Evolutionary conservation across 140 eudicot species (phyloP).

Genomic region (Flaveria floridana): DNA sequence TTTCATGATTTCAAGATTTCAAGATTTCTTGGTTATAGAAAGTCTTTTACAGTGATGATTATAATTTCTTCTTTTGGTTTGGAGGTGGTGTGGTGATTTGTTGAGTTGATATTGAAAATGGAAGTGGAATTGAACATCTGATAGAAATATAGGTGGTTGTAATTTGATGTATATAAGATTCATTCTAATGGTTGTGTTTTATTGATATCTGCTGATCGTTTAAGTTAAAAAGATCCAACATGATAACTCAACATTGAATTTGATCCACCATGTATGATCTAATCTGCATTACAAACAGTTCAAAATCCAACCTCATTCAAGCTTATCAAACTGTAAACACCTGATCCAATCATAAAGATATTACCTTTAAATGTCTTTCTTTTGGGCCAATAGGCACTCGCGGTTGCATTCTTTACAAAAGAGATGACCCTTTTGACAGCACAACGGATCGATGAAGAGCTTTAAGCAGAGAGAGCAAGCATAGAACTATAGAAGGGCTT

Average conservation of each 20-base stretch:
- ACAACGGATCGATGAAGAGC: constrained; percentile 76
- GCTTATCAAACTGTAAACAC: not conserved
- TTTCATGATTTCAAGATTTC: not conserved
- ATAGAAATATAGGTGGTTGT: constrained; percentile 30
- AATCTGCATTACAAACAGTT: not conserved
- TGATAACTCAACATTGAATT: too few species aligned
- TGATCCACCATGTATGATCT: too few species aligned
- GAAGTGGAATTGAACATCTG: constrained; percentile 27
- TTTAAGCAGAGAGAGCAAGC: constrained; percentile 79
- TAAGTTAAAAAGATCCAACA: not conserved
- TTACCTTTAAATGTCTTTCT: constrained; percentile 90
- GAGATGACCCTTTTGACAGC: constrained; percentile 83
- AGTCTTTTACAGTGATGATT: constrained; percentile 15
- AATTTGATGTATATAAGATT: constrained; percentile 40
- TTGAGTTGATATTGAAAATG: constrained; percentile 24
- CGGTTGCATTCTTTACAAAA: constrained; percentile 91
- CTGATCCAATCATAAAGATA: too few species aligned
- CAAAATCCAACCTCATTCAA: not conserved
- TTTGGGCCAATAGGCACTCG: constrained; percentile 80
- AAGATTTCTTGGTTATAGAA: constrained; percentile 25
- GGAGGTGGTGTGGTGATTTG: constrained; percentile 38
- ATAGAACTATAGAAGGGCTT: constrained; percentile 63
- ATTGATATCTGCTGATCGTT: not conserved
- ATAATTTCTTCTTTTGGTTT: constrained; percentile 9
- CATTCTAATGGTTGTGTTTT: constrained; percentile 26